A percentile compares a stretch with the other conserved stretches of the same genome.
Evolutionary conservation across 2,329 filamentous ascomycete genomes (phyloP).

Genomic region (Teratosphaeria pseudoeucalypti): DNA sequence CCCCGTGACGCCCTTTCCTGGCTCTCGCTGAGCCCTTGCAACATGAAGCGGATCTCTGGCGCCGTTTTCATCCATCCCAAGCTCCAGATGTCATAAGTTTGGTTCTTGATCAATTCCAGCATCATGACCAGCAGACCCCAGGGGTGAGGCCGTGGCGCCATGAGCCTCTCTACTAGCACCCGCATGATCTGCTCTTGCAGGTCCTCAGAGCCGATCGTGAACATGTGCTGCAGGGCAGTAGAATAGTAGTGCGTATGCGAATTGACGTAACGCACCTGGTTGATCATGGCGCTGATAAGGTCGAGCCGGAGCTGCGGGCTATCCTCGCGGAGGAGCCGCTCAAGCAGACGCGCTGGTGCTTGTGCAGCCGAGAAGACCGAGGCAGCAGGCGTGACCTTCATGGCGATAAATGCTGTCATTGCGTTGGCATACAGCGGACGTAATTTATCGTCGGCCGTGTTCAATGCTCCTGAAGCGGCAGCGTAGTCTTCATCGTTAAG

Average conservation of each 20-base stretch:
- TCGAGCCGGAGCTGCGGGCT: conserved; percentile 73
- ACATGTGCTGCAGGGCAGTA: conserved; percentile 72
- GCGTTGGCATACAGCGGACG: conserved; percentile 60
- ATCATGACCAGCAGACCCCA: conserved; percentile 89
- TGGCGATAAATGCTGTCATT: conserved; percentile 71
- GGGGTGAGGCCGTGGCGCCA: conserved; percentile 84
- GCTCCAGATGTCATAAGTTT: conserved; percentile 84
- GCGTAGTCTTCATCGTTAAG: conserved; percentile 63
- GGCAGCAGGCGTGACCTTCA: conserved; percentile 56
- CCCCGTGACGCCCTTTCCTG: conserved; percentile 9
- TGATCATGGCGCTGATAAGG: conserved; percentile 71
- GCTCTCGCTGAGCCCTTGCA: conserved; percentile 20
- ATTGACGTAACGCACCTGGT: conserved; percentile 85
- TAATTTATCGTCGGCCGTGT: conserved; percentile 37
- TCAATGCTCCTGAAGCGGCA: conserved; percentile 64
- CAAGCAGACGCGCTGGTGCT: conserved; percentile 61
- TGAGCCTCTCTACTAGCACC: conserved; percentile 75
- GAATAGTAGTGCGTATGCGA: conserved; percentile 88
- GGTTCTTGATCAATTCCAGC: conserved; percentile 83
- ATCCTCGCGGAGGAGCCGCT: conserved; percentile 65
- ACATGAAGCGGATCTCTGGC: conserved; percentile 57
- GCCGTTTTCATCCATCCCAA: conserved; percentile 82
- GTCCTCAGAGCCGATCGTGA: conserved; percentile 55
- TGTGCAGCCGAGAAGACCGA: conserved; percentile 55
- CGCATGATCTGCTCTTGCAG: conserved; percentile 86